Evolutionary conservation across 768 basidiomycete species (phyloP).

Genomic region (Phaeolepiota aurea): DNA sequence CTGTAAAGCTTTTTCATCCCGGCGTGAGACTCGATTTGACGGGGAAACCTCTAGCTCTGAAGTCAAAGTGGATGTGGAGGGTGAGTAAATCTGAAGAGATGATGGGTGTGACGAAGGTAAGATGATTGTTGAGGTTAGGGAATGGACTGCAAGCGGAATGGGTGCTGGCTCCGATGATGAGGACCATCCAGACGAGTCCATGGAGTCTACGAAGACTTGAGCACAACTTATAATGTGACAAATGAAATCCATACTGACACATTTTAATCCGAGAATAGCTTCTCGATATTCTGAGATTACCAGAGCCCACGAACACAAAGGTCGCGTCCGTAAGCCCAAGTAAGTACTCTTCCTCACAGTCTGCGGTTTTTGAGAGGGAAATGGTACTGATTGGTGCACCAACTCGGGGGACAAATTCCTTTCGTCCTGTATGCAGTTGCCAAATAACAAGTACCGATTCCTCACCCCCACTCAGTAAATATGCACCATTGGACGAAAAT

Average conservation of each 20-base stretch:
- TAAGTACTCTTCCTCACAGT: slow-evolving; percentile 78
- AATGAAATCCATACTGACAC: slow-evolving; percentile 32
- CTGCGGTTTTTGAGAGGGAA: slow-evolving; percentile 40
- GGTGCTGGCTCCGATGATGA: slow-evolving; percentile 30
- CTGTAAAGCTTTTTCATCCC: slow-evolving; percentile 70
- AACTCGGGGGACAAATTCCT: slow-evolving; percentile 88
- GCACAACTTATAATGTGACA: slow-evolving; percentile 1
- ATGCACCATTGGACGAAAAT: slow-evolving; percentile 88
- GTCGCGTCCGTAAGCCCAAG: slow-evolving; percentile 78
- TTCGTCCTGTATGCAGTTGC: slow-evolving; percentile 84
- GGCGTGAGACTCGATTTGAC: slow-evolving; percentile 81
- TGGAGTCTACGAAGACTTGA: slow-evolving; percentile 19
- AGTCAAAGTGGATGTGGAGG: slow-evolving; percentile 56
- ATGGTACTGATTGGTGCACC: slow-evolving; percentile 80
- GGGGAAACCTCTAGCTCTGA: slow-evolving; percentile 91
- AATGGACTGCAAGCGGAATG: slow-evolving; percentile 72
- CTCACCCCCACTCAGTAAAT: slow-evolving; percentile 89
- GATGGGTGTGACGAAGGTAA: slow-evolving; percentile 93
- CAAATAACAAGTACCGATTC: slow-evolving; percentile 96
- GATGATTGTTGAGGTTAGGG: slow-evolving; percentile 64
- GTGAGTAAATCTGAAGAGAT: slow-evolving; percentile 88
- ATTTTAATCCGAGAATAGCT: slow-evolving; percentile 73
- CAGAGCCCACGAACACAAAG: slow-evolving; percentile 65
- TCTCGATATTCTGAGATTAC: slow-evolving; percentile 62
- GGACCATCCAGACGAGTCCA: slow-evolving; percentile 16